Evolutionary conservation across 306 rosid genomes (phyloP).

Genomic region (Fragaria iinumae): DNA sequence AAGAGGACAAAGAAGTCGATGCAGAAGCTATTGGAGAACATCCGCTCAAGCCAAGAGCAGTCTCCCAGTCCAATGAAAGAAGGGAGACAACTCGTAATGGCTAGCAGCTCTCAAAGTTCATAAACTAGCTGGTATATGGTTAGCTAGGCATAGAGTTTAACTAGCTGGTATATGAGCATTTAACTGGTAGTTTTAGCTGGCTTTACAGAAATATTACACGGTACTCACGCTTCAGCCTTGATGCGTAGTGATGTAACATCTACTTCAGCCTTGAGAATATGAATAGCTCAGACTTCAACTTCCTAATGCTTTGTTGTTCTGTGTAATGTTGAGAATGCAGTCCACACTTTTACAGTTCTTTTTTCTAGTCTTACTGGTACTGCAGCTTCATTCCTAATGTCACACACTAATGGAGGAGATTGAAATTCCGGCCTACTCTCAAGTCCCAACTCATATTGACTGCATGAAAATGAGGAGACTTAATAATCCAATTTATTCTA

Average conservation of each 20-base stretch:
- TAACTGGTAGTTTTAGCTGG: neutral
- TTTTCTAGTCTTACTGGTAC: no score
- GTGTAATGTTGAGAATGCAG: neutral
- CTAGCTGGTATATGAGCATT: neutral
- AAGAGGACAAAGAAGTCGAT: neutral
- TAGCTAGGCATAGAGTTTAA: neutral
- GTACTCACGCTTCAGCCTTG: neutral
- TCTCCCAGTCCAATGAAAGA: neutral
- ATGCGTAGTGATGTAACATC: neutral
- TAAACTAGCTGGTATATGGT: neutral
- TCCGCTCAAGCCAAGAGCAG: neutral
- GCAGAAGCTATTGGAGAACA: neutral
- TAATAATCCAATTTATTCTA: no score
- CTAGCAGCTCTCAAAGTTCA: neutral
- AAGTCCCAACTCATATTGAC: neutral
- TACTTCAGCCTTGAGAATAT: neutral
- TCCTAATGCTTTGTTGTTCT: neutral
- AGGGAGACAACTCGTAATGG: neutral
- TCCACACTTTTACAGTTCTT: neutral
- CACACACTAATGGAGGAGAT: no score
- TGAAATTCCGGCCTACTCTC: no score
- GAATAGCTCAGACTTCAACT: neutral
- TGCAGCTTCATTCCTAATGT: neutral
- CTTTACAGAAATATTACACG: neutral
- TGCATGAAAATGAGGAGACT: neutral